Evolutionary conservation across 179 eudicot genomes (phyloP), one percentile per base, ranked within the genome.

Genomic region (Patellifolia procumbens): DNA sequence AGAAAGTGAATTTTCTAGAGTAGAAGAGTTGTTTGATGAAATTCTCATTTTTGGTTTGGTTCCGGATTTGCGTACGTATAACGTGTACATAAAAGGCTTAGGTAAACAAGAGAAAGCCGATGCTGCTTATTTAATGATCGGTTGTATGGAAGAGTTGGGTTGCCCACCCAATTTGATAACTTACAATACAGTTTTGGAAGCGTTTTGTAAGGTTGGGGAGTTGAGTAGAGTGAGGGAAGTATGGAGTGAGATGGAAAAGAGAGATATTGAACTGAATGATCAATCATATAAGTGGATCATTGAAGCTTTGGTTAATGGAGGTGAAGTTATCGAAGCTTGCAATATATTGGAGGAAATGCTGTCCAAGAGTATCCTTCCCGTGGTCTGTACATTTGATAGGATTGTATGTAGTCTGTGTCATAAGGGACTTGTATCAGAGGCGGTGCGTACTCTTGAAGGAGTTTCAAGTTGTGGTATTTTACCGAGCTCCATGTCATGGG

Each of bases 11-110:
- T 88, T 78, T 68, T 52, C 28, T 20, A 74, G 68, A 71, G 94
- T 70, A 0, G 94, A 90, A 53, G 79, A 83, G 51, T 72, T 90
- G 86, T 88, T 90, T 59, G 91, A 88, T 79, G 94, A 88, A 79
- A 71, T 87, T 85, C 85, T 90, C 4, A 79, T 90, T 67, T 78
- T 83, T 62, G 94, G 94, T 19, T 81, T 90, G 81, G 90, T 87
- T 76, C 94, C 94, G 0, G 72, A 87, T 81, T 46, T 87, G 42
- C 56, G 31, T 77, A 88, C 91, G 29, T 90, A 88, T 73, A 90
- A 87, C 73, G 85, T 82, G 61, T 88, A 85, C 56, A 76, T 90
- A 42, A 72, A 37, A 5, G 89, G 90, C 37, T 64, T 90, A 80
- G 83, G 90, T 68, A 83, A 82, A 79, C 89, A 88, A 83, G 78